These are phyloP conservation scores for Penicillium sp. DNA, from an alignment of 2,329 filamentous ascomycete genomes.

Conservation along the genomic window DNA sequence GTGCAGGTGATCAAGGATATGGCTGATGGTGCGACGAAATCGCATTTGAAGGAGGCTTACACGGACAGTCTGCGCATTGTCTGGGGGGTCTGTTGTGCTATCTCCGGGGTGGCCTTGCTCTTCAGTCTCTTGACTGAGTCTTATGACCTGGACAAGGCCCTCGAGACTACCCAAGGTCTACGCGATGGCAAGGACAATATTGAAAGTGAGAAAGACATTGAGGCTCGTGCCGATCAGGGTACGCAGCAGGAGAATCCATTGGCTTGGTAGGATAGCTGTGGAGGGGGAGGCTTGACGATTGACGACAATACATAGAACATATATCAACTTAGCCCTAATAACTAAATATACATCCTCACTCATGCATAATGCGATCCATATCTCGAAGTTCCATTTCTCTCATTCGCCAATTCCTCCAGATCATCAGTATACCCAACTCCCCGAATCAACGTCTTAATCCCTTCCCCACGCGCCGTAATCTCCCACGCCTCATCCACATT, in stretches of 20 bases:
- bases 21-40: slow-evolving; percentile 43
- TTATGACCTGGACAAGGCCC: slow-evolving; percentile 43
- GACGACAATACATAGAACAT: neutral
- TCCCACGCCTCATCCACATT: slow-evolving; percentile 37
- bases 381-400: neutral
- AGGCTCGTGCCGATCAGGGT: slow-evolving; percentile 5
- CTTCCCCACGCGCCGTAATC: slow-evolving; percentile 19
- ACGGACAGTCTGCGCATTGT: slow-evolving; percentile 56
- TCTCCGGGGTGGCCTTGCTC: slow-evolving; percentile 54
- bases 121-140: slow-evolving; percentile 55
- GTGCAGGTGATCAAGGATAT: slow-evolving; percentile 61
- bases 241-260: slow-evolving; percentile 8
- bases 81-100: slow-evolving; percentile 57
- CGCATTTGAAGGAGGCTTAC: slow-evolving; percentile 54
- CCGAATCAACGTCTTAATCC: slow-evolving; percentile 26
- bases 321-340: neutral
- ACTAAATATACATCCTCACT: neutral
- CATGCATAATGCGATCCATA: neutral
- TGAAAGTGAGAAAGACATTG: slow-evolving; percentile 17
- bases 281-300: neutral
- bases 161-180: slow-evolving; percentile 36
- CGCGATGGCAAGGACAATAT: slow-evolving; percentile 7
- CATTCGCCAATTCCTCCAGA: neutral
- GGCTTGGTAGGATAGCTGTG: slow-evolving; percentile 3
- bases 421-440: slow-evolving; percentile 14